These are phyloP conservation scores for Kwoniella pini DNA, from an alignment of 768 basidiomycete genomes.

Conservation along the genomic window DNA sequence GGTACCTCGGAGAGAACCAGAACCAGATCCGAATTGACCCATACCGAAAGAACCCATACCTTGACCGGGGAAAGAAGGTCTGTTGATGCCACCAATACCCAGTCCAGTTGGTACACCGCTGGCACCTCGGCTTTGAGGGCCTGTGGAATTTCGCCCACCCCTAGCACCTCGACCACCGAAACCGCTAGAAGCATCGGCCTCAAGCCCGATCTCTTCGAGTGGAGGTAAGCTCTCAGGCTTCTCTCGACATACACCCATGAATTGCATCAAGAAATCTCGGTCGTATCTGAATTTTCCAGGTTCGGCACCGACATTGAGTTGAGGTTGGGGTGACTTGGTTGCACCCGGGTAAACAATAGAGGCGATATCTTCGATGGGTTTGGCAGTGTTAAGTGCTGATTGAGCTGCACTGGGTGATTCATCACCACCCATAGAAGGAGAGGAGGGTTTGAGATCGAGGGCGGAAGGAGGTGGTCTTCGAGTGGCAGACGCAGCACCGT, in stretches of 20 bases:
- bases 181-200: slow-evolving; percentile 65
- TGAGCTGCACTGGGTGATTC: slow-evolving; percentile 39
- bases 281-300: slow-evolving; percentile 97
- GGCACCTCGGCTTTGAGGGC: slow-evolving; percentile 17
- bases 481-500: slow-evolving; percentile 2
- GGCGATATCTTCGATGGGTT: slow-evolving; percentile 78
- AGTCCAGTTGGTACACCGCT: slow-evolving; percentile 59
- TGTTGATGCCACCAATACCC: slow-evolving; percentile 57
- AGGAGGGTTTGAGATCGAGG: slow-evolving; percentile 37
- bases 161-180: slow-evolving; percentile 59
- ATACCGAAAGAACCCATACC: slow-evolving; percentile 52
- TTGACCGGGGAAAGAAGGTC: slow-evolving; percentile 36
- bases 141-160: slow-evolving; percentile 56
- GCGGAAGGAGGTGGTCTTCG: slow-evolving; percentile 34
- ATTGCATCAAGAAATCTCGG: slow-evolving; percentile 95
- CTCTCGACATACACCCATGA: slow-evolving; percentile 91
- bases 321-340: slow-evolving; percentile 75
- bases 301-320: slow-evolving; percentile 78
- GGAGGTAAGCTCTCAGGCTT: slow-evolving; percentile 88
- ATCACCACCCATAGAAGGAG: slow-evolving; percentile 25
- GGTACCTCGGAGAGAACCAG: slow-evolving; percentile 34
- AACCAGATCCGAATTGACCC: slow-evolving; percentile 43
- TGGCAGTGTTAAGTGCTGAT: slow-evolving; percentile 68
- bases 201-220: slow-evolving; percentile 86
- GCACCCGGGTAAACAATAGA: slow-evolving; percentile 78